These are phyloP conservation scores for Cladosporium sp. DNA, from an alignment of 2,329 filamentous ascomycete species.

Conservation along the genomic window DNA sequence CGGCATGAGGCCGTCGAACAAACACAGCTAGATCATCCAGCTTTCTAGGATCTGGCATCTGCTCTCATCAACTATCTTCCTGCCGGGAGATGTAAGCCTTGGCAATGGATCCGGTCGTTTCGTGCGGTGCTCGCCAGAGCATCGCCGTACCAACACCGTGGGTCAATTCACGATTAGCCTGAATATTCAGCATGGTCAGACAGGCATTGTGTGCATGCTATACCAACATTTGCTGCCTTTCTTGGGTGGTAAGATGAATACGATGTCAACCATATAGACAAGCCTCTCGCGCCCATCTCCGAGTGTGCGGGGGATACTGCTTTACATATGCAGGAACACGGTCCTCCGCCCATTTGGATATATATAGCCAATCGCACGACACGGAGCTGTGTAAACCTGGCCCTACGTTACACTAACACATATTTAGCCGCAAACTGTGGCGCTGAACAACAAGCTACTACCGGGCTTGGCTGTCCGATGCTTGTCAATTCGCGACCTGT, in stretches of 20 bases:
- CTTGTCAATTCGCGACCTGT: constrained; percentile 18
- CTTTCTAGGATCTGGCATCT: neutral
- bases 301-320: neutral
- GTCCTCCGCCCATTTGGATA: neutral
- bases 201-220: neutral
- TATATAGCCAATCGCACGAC: neutral
- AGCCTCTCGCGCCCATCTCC: neutral
- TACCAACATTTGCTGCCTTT: neutral
- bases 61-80: neutral
- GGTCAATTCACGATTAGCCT: neutral
- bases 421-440: constrained; percentile 18
- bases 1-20: neutral
- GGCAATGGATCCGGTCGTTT: neutral
- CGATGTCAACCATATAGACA: neutral
- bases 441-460: constrained; percentile 7
- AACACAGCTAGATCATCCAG: neutral
- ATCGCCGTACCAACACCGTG: neutral
- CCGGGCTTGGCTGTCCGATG: neutral
- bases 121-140: neutral
- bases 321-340: constrained; percentile 14
- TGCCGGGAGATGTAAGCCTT: neutral
- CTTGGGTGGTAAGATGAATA: neutral
- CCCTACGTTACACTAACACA: constrained; percentile 1
- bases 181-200: neutral
- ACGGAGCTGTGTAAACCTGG: neutral